A percentile compares a stretch with the other conserved stretches of the same genome.
Conservation (phyloP, 1,284 basidiomycete genomes). For the Tylopilus sp. region DNA sequence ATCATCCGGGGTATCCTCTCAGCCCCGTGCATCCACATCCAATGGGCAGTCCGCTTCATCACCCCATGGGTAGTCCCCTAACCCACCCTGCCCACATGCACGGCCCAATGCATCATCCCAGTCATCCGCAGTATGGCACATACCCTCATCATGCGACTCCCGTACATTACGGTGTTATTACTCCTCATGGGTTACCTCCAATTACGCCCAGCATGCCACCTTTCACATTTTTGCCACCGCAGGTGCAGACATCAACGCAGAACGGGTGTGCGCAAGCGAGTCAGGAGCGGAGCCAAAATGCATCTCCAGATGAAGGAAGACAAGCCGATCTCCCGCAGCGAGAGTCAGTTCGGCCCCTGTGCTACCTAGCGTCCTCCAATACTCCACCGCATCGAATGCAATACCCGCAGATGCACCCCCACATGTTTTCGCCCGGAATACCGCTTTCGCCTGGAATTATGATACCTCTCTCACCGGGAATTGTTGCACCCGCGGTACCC, state of each 20-base stretch:
- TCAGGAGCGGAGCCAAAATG: slow-evolving; percentile 4
- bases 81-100: slow-evolving; percentile 31
- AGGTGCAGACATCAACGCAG: slow-evolving; percentile 15
- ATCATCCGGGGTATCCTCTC: slow-evolving; percentile 33
- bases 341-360: slow-evolving; percentile 12
- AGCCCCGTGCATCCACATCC: slow-evolving; percentile 28
- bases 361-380: slow-evolving; percentile 15
- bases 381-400: slow-evolving; percentile 21
- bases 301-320: slow-evolving; percentile 8
- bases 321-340: slow-evolving; percentile 1
- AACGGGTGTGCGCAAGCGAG: slow-evolving; percentile 12
- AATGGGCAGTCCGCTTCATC: slow-evolving; percentile 31
- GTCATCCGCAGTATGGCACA: slow-evolving; percentile 32
- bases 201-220: slow-evolving; percentile 79
- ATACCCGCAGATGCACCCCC: slow-evolving; percentile 23
- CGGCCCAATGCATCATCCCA: slow-evolving; percentile 41
- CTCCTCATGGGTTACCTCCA: slow-evolving; percentile 67
- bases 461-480: slow-evolving; percentile 27
- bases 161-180: slow-evolving; percentile 41
- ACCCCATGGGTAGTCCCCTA: slow-evolving; percentile 31
- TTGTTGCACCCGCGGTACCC: slow-evolving; percentile 18
- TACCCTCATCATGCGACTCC: slow-evolving; percentile 37
- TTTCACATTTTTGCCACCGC: slow-evolving; percentile 61
- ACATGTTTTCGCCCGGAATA: slow-evolving; percentile 33
- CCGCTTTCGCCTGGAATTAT: slow-evolving; percentile 33